A percentile compares a stretch with the other conserved stretches of the same genome.
These are phyloP conservation scores for Saturnispora mendoncae DNA, from an alignment of 805 yeast species.

Conservation along the genomic window DNA sequence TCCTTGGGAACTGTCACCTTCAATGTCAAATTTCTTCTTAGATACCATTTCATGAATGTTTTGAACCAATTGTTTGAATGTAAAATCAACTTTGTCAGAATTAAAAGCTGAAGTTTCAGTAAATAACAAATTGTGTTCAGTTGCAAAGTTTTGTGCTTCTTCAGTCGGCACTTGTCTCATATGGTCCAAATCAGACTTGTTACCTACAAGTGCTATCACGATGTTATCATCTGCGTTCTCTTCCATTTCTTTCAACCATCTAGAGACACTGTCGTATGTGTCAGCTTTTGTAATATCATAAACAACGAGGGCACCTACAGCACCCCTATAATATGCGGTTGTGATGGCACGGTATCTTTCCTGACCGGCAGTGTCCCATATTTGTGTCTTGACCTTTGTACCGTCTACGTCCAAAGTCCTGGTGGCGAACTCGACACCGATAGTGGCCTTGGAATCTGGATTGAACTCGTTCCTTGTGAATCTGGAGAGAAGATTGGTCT, in stretches of 20 bases:
- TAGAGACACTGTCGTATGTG: constrained; percentile 73
- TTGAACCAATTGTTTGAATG: constrained; percentile 87
- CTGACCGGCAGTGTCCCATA: constrained; percentile 99
- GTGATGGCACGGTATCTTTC: constrained; percentile 98
- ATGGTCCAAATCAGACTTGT: constrained; percentile 85
- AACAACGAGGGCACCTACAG: constrained; percentile 93
- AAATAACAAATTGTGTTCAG: constrained; percentile 83
- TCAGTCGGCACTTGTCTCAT: constrained; percentile 95
- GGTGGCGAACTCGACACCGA: constrained; percentile 97
- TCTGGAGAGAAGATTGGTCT: constrained; percentile 85
- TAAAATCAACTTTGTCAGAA: constrained; percentile 88
- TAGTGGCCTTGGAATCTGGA: constrained; percentile 87
- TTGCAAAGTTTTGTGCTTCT: constrained; percentile 90
- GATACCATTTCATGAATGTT: constrained; percentile 92
- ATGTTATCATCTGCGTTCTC: constrained; percentile 92
- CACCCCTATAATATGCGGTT: constrained; percentile 94
- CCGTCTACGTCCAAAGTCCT: constrained; percentile 85
- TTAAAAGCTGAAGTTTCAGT: constrained; percentile 95
- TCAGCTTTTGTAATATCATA: constrained; percentile 91
- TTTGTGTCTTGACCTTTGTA: constrained; percentile 77
- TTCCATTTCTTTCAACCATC: constrained; percentile 86
- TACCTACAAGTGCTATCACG: constrained; percentile 88
- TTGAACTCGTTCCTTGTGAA: constrained; percentile 95
- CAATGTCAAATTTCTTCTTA: constrained; percentile 84
- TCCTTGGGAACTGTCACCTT: constrained; percentile 43